Evolutionary conservation across 148 eudicot species (phyloP).

Genomic region (Fallopia convolvulus): DNA sequence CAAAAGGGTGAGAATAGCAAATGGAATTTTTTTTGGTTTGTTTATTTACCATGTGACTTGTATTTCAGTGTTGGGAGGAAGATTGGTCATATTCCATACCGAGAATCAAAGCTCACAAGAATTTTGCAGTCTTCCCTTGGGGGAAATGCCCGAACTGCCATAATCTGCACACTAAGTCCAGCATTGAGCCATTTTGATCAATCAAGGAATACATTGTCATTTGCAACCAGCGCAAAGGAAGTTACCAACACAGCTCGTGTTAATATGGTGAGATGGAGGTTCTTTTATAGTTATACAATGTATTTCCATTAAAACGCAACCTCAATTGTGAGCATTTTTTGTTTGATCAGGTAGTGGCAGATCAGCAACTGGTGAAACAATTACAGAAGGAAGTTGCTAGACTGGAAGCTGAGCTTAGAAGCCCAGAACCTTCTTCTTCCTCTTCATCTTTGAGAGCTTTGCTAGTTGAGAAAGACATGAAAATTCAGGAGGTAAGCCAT

Average conservation of each 20-base stretch:
- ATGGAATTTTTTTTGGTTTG: neutral
- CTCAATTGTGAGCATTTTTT: constrained; percentile 4
- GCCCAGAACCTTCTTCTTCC: constrained; percentile 69
- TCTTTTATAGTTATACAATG: neutral
- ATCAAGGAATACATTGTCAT: constrained; percentile 81
- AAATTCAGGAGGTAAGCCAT: constrained; percentile 69
- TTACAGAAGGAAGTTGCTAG: constrained; percentile 88
- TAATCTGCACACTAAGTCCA: constrained; percentile 95
- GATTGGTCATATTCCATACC: constrained; percentile 79
- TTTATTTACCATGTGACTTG: neutral
- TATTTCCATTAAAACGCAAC: neutral
- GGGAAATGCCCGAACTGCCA: constrained; percentile 96
- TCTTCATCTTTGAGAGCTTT: constrained; percentile 46
- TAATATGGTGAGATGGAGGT: constrained; percentile 56
- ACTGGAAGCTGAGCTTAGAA: constrained; percentile 81
- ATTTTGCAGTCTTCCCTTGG: constrained; percentile 94
- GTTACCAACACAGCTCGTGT: constrained; percentile 88
- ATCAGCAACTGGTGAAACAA: constrained; percentile 75
- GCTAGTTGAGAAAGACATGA: constrained; percentile 64
- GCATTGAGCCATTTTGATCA: constrained; percentile 95
- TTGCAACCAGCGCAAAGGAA: constrained; percentile 96
- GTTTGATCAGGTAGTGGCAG: constrained; percentile 62
- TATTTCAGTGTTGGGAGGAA: constrained; percentile 69
- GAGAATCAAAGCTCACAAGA: constrained; percentile 95
- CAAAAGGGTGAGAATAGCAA: neutral